Evolutionary conservation across 2,329 filamentous ascomycete species (phyloP), one percentile per base, ranked within the genome.

Genomic region (Fusarium sarcochroum): DNA sequence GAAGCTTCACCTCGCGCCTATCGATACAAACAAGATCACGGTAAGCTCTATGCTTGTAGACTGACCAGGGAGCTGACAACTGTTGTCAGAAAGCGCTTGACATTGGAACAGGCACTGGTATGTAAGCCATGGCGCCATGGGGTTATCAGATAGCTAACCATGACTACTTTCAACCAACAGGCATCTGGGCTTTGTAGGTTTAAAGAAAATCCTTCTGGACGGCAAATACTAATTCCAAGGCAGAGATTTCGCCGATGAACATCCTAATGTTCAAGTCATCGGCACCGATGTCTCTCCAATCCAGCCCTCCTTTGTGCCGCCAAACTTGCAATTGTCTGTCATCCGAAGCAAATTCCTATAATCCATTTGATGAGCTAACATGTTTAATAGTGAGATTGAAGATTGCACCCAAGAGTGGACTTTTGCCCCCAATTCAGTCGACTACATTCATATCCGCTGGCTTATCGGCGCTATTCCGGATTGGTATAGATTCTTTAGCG

Each of bases 391-490:
- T 15, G 58, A 62, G 11, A 62, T 62, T 1, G 58, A 62, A 32
- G 58, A 62, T 17, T 62, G 58, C 13, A 62, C 58, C 4, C 58
- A 62, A 9, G 57, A 62, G 8, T 62, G 58, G 58, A 62, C 58
- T 20, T 62, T 62, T 35, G 41, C 58, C 1, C 41, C 57, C 10
- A 20, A 62, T 7, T 62, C 58, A 14, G 58, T 18, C 6, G 58
- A 62, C 14, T 62, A 62, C 8, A 62, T 62, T 3, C 58, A 62
- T 7, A 62, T 62, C 11, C 58, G 58, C 7, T 62, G 58, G 58
- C 47, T 62, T 0, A 9, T 62, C 2, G 58, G 58, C 1, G 51
- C 47, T 9, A 62, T 62, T 13, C 58, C 58, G 0, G 58, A 62
- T 6, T 62, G 58, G 58, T 47, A 62, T 2, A 35, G 32, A 5